Conservation (phyloP, 2,329 filamentous ascomycete species). For the Mycosphaerella sp. region DNA sequence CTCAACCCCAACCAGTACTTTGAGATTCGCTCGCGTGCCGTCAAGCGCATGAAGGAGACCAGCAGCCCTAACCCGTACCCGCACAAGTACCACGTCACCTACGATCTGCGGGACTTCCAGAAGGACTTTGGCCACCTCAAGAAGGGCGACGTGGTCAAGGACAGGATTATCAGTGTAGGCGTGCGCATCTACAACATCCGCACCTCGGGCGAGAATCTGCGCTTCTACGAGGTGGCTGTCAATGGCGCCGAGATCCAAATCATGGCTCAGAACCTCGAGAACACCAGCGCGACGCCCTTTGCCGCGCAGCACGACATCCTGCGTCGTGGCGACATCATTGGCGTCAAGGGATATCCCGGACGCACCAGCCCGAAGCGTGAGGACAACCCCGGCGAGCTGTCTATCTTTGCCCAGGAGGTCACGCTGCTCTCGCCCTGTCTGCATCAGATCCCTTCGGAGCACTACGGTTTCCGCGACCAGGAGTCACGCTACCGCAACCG, state of each 20-base stretch:
- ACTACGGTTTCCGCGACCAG: slow-evolving; percentile 92
- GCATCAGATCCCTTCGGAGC: slow-evolving; percentile 81
- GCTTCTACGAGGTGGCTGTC: slow-evolving; percentile 81
- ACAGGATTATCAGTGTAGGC: slow-evolving; percentile 69
- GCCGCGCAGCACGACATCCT: slow-evolving; percentile 84
- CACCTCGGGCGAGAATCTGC: slow-evolving; percentile 71
- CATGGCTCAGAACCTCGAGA: slow-evolving; percentile 81
- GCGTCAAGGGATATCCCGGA: slow-evolving; percentile 75
- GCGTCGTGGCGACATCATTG: slow-evolving; percentile 87
- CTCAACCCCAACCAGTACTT: slow-evolving; percentile 85
- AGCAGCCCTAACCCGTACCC: slow-evolving; percentile 81
- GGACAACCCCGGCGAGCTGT: slow-evolving; percentile 71
- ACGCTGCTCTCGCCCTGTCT: slow-evolving; percentile 83
- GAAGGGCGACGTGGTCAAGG: slow-evolving; percentile 76
- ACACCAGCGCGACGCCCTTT: slow-evolving; percentile 63
- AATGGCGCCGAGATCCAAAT: slow-evolving; percentile 79
- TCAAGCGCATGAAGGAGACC: slow-evolving; percentile 68
- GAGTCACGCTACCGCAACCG: slow-evolving; percentile 90
- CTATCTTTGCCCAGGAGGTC: slow-evolving; percentile 84
- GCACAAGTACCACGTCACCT: slow-evolving; percentile 85
- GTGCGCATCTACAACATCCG: slow-evolving; percentile 88
- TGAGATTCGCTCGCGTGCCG: slow-evolving; percentile 80
- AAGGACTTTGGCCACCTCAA: slow-evolving; percentile 73
- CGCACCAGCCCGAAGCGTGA: slow-evolving; percentile 78
- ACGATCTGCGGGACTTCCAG: slow-evolving; percentile 73